Evolutionary conservation across 345 rosid genomes (phyloP), one percentile per base, ranked within the genome.

Genomic region (Syzygium grande): DNA sequence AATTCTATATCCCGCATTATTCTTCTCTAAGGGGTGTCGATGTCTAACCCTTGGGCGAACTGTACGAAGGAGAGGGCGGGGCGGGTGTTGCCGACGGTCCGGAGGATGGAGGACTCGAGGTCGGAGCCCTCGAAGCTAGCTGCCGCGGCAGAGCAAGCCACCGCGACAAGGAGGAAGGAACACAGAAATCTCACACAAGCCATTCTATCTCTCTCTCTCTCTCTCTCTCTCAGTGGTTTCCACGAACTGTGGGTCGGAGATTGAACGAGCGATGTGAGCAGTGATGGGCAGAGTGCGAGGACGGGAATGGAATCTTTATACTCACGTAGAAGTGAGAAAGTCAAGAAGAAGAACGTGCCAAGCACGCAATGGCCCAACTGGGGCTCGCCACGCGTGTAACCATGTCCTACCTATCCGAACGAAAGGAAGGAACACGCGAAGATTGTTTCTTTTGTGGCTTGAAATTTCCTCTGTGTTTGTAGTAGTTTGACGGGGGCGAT

Each of bases 61-160:
- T 98, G 95, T 27, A 96, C 95, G 86, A 96, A 95, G 86, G 95
- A 92, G 92, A 93, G 86, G 86, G 94, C 96, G 46, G 78, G 93
- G 12, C 93, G 93, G 25, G 92, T 56, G 46, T 88, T 88, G 49
- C 99, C 98, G 91, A 97, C 55, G 88, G 91, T 95, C 88, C 88
- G 92, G 51, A 91, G 90, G 77, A 95, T 86, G 4, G 94, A 92
- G 59, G 92, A 89, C 77, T 95, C 96, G 51, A 94, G 58, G 86
- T 95, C 92, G 86, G 93, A 87, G 52, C 93, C 96, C 25, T 96
- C 91, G 88, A 93, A 95, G 90, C 73, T 85, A 29, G 94, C 91
- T 52, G 89, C 88, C 2, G 91, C 86, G 55, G 90, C 91, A 10
- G 90, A 92, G 90, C 85, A 85, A 90, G 90, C 59, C 58, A 90